These are phyloP conservation scores for Juncus inflexus DNA, from an alignment of 176 grass and related monocot genomes.

Conservation along the genomic window DNA sequence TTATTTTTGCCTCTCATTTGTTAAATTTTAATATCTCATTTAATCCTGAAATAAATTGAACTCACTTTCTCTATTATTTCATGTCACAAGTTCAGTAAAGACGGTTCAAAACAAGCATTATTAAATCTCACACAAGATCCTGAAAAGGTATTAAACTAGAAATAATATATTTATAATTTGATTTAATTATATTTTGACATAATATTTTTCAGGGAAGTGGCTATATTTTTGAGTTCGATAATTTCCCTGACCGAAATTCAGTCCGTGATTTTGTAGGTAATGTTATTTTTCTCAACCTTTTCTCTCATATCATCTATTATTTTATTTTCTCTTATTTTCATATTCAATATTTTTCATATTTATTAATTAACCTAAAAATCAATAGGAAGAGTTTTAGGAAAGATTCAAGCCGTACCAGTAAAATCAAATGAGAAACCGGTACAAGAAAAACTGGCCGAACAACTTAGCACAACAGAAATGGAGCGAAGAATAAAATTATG, in stretches of 20 bases:
- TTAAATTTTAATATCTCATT: neutral
- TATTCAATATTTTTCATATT: conserved; percentile 15
- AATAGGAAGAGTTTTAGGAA: conserved; percentile 81
- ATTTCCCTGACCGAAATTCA: conserved; percentile 52
- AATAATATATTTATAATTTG: conserved; percentile 7
- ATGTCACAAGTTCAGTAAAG: conserved; percentile 97
- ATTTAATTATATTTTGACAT: conserved; percentile 12
- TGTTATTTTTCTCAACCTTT: conserved; percentile 16
- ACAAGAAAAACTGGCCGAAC: conserved; percentile 62
- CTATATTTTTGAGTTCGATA: conserved; percentile 96
- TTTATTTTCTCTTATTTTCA: conserved; percentile 7
- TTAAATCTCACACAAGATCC: conserved; percentile 90
- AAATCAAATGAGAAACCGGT: conserved; percentile 29
- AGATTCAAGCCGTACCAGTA: conserved; percentile 45
- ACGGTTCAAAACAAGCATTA: conserved; percentile 78
- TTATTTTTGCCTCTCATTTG: conserved; percentile 7
- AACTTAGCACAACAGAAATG: conserved; percentile 72
- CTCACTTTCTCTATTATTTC: conserved; percentile 7
- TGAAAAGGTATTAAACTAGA: conserved; percentile 54
- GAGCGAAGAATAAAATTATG: conserved; percentile 75
- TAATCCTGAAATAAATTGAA: conserved; percentile 16
- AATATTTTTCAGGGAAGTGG: conserved; percentile 53
- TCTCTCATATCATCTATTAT: conserved; percentile 5
- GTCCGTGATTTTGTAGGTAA: conserved; percentile 86
- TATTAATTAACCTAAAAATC: conserved; percentile 1